These are phyloP conservation scores for Calonectria multiphialidica DNA, from an alignment of 2,329 filamentous ascomycete species.

Conservation along the genomic window DNA sequence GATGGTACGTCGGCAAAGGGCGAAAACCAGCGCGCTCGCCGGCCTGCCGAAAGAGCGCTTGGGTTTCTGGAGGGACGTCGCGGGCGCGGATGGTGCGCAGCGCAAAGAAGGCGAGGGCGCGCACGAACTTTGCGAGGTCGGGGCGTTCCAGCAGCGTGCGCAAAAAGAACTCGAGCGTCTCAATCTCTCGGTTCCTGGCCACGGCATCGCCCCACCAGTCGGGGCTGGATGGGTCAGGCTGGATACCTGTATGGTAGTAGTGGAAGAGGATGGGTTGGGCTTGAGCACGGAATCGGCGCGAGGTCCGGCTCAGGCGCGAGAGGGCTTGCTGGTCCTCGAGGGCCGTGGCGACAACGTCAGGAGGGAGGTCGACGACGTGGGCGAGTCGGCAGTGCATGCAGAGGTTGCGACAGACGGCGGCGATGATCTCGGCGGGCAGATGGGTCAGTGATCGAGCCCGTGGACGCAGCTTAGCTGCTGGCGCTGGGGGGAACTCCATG, in stretches of 20 bases:
- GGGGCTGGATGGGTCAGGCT: constrained; percentile 26
- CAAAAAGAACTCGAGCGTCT: constrained; percentile 38
- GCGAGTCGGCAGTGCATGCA: constrained; percentile 41
- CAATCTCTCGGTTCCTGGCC: constrained; percentile 29
- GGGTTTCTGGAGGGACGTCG: constrained; percentile 31
- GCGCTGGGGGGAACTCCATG: neutral
- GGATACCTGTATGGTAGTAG: constrained; percentile 39
- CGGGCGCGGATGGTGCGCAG: constrained; percentile 27
- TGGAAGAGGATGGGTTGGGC: constrained; percentile 43
- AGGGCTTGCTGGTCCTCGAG: constrained; percentile 41
- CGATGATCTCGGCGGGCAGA: constrained; percentile 42
- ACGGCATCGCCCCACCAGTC: constrained; percentile 29
- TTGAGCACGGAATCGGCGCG: constrained; percentile 34
- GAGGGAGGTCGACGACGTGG: constrained; percentile 42
- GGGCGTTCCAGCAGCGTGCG: constrained; percentile 40
- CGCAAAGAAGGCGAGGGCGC: constrained; percentile 41
- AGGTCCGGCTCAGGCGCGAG: constrained; percentile 43
- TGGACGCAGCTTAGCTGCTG: constrained; percentile 23
- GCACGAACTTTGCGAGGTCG: constrained; percentile 40
- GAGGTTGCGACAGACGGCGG: constrained; percentile 41
- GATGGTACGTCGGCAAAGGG: constrained; percentile 36
- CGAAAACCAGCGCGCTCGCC: constrained; percentile 41
- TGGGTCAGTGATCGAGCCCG: constrained; percentile 30
- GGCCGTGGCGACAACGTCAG: constrained; percentile 35
- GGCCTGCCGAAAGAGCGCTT: constrained; percentile 42